phyloP scores from a whole-genome alignment of 169 alveolate genomes.

The Babesia ovata region DNA sequence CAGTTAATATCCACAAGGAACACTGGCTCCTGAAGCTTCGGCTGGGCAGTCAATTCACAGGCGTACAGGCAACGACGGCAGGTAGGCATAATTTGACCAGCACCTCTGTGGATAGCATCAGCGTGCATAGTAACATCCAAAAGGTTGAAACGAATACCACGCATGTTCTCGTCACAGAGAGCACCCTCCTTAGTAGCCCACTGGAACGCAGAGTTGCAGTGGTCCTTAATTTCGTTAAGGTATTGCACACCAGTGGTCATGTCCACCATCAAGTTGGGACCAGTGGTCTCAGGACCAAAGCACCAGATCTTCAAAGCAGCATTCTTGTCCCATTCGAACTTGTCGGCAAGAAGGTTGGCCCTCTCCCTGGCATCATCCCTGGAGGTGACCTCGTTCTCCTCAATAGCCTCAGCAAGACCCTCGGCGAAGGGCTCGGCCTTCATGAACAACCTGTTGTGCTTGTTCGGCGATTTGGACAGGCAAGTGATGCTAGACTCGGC shows the following conservation, averaged over 20 bases:
- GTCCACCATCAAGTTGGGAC: slow-evolving; percentile 97
- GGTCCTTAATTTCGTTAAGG: slow-evolving; percentile 98
- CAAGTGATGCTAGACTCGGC: slow-evolving; percentile 90
- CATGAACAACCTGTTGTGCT: slow-evolving; percentile 97
- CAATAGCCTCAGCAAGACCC: slow-evolving; percentile 95
- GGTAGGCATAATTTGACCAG: slow-evolving; percentile 98
- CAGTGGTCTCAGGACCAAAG: slow-evolving; percentile 99
- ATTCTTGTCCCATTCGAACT: slow-evolving; percentile 97
- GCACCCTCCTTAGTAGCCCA: slow-evolving; percentile 99
- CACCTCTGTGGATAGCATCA: slow-evolving; percentile 99
- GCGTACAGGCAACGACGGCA: slow-evolving; percentile 97
- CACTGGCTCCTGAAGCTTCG: slow-evolving; percentile 98
- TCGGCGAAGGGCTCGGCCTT: slow-evolving; percentile 96
- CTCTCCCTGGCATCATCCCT: slow-evolving; percentile 95
- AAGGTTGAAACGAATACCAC: slow-evolving; percentile 97
- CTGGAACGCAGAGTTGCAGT: slow-evolving; percentile 98
- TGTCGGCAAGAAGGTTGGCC: slow-evolving; percentile 90
- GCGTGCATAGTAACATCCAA: slow-evolving; percentile 98
- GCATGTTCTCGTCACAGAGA: slow-evolving; percentile 97
- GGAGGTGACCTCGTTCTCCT: slow-evolving; percentile 89
- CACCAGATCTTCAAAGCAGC: slow-evolving; percentile 98
- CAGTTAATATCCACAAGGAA: slow-evolving; percentile 97
- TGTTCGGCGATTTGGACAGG: slow-evolving; percentile 98
- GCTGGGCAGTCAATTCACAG: slow-evolving; percentile 94
- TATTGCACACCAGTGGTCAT: slow-evolving; percentile 96